Percentiles rank a stretch among this genome's conserved stretches.
These are phyloP conservation scores for Pestalotiopsis sp. DNA, from an alignment of 2,329 filamentous ascomycete genomes.

Conservation along the genomic window DNA sequence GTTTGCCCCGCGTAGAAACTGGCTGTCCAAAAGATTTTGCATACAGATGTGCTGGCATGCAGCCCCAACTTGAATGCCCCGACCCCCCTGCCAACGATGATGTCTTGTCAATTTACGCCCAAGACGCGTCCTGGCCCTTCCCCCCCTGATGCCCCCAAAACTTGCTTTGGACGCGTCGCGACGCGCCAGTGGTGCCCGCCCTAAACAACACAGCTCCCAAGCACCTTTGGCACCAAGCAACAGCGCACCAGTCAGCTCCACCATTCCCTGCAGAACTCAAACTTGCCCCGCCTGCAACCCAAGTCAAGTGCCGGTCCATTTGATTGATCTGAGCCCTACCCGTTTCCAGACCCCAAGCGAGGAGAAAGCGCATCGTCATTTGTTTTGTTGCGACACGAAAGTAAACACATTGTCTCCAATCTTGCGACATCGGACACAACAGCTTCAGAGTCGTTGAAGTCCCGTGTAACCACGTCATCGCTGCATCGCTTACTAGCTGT, in stretches of 20 bases:
- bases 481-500: neutral
- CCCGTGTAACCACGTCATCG: neutral
- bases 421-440: neutral
- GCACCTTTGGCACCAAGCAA: neutral
- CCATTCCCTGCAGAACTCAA: neutral
- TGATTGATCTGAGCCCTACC: conserved; percentile 7
- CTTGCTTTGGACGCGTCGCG: neutral
- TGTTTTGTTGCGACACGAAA: conserved; percentile 9
- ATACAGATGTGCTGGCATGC: neutral
- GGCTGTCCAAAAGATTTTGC: conserved; percentile 1
- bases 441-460: neutral
- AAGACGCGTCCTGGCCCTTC: conserved; percentile 2
- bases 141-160: neutral
- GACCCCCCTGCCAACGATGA: conserved; percentile 3
- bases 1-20: neutral
- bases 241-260: neutral
- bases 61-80: neutral
- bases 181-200: neutral
- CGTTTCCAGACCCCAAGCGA: neutral
- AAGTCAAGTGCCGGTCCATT: neutral
- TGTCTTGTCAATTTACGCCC: conserved; percentile 9
- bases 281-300: neutral
- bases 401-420: conserved; percentile 10
- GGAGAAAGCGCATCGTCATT: conserved; percentile 3
- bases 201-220: neutral